These are phyloP conservation scores for Orbilia oligospora DNA, from an alignment of 2,329 filamentous ascomycete species.

Conservation along the genomic window DNA sequence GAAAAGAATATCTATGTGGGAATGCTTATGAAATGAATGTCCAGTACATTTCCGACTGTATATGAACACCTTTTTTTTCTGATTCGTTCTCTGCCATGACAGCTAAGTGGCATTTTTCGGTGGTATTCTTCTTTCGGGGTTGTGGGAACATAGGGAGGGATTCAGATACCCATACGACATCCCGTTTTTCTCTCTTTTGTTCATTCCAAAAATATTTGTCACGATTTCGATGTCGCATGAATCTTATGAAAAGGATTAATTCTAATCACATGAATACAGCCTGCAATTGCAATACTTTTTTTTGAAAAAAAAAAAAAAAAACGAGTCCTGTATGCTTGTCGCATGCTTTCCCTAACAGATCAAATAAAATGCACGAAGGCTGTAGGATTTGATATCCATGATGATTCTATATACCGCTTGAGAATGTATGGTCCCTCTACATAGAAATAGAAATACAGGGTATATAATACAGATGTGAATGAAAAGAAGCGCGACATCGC, in stretches of 20 bases:
- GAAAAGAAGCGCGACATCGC: conserved; percentile 25
- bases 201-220: neutral
- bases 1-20: neutral
- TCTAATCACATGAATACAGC: conserved; percentile 17
- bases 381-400: neutral
- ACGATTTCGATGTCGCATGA: conserved; percentile 32
- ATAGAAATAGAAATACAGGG: conserved; percentile 61
- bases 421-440: conserved; percentile 42
- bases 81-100: conserved; percentile 6
- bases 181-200: neutral
- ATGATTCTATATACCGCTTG: conserved; percentile 40
- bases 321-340: neutral
- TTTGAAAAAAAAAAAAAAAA: neutral
- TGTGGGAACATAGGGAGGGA: neutral
- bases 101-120: neutral
- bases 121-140: conserved; percentile 8
- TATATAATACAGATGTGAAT: conserved; percentile 41
- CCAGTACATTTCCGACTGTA: conserved; percentile 3
- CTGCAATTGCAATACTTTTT: no score
- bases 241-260: conserved; percentile 36
- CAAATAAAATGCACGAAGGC: neutral
- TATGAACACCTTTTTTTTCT: conserved; percentile 21
- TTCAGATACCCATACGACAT: conserved; percentile 18
- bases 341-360: neutral
- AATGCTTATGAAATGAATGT: neutral